These are phyloP conservation scores for Paracoccidioides lutzii DNA, from an alignment of 2,329 filamentous ascomycete species.

Conservation along the genomic window DNA sequence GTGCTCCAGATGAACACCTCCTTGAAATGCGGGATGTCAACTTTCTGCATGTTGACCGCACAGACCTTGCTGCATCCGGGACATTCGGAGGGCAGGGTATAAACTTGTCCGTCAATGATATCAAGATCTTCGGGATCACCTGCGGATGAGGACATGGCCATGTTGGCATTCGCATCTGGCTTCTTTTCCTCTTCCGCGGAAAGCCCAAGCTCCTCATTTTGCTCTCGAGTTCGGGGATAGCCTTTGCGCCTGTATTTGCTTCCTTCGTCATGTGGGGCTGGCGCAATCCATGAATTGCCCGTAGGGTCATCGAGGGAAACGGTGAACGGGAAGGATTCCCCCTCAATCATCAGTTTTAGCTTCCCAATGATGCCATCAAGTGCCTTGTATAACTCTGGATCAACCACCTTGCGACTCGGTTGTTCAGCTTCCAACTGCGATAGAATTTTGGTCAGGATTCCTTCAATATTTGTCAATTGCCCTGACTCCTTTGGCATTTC, in stretches of 20 bases:
- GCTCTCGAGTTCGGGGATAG: slow-evolving; percentile 67
- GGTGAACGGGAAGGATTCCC: slow-evolving; percentile 73
- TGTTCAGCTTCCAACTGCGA: slow-evolving; percentile 74
- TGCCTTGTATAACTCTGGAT: slow-evolving; percentile 66
- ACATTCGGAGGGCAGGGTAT: slow-evolving; percentile 82
- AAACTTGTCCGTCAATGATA: slow-evolving; percentile 86
- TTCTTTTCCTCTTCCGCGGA: slow-evolving; percentile 33
- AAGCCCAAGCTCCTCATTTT: slow-evolving; percentile 77
- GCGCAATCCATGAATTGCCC: slow-evolving; percentile 94
- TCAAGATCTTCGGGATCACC: slow-evolving; percentile 56
- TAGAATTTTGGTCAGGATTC: slow-evolving; percentile 63
- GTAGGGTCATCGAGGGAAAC: slow-evolving; percentile 79
- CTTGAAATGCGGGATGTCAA: slow-evolving; percentile 95
- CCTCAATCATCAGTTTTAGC: slow-evolving; percentile 62
- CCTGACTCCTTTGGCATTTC: slow-evolving; percentile 86
- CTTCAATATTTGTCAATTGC: slow-evolving; percentile 87
- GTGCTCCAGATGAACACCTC: slow-evolving; percentile 94
- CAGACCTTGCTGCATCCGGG: slow-evolving; percentile 80
- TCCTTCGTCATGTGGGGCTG: slow-evolving; percentile 59
- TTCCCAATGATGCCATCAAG: slow-evolving; percentile 63
- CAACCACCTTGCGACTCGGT: slow-evolving; percentile 61
- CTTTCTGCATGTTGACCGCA: slow-evolving; percentile 95
- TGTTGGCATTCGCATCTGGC: slow-evolving; percentile 15
- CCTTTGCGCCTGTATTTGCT: slow-evolving; percentile 82
- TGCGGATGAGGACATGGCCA: slow-evolving; percentile 33